Conservation (phyloP, 164 flowering plant species). For the Hamamelis virginiana region DNA sequence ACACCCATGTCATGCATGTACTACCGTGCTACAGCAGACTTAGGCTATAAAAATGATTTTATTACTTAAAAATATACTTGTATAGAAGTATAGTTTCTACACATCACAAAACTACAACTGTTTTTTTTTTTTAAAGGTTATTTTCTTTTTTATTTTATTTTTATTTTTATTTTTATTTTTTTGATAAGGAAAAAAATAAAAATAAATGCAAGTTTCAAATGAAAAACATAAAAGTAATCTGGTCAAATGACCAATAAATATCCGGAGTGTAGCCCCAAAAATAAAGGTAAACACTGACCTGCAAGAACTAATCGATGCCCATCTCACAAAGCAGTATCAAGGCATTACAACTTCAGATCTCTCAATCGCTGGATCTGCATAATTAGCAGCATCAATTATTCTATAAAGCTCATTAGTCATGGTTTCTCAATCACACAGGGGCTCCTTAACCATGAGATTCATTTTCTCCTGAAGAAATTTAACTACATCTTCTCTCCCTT, state of each 20-base stretch:
- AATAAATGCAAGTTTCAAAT: no score
- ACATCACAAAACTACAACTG: no score
- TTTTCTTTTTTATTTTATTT: no score
- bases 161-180: no score
- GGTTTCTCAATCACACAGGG: constrained; percentile 59
- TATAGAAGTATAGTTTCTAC: no score
- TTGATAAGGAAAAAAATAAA: no score
- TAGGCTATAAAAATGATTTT: no score
- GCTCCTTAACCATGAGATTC: constrained; percentile 76
- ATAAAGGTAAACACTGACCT: constrained; percentile 1
- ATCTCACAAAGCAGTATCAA: not conserved
- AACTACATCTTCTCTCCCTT: constrained; percentile 80
- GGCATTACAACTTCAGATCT: not conserved
- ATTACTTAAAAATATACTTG: no score
- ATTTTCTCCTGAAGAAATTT: constrained; percentile 76
- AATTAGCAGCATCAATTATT: not conserved
- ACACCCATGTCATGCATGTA: no score
- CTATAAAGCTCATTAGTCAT: not conserved
- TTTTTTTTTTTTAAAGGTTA: no score
- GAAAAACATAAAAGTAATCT: no score
- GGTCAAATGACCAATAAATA: not conserved
- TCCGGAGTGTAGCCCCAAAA: not conserved
- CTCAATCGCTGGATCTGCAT: not conserved
- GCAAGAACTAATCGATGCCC: not conserved
- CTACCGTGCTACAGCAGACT: no score